A percentile compares a stretch with the other conserved stretches of the same genome.
These are phyloP conservation scores for Lecanosticta acicola DNA, from an alignment of 2,329 filamentous ascomycete genomes.

Conservation along the genomic window DNA sequence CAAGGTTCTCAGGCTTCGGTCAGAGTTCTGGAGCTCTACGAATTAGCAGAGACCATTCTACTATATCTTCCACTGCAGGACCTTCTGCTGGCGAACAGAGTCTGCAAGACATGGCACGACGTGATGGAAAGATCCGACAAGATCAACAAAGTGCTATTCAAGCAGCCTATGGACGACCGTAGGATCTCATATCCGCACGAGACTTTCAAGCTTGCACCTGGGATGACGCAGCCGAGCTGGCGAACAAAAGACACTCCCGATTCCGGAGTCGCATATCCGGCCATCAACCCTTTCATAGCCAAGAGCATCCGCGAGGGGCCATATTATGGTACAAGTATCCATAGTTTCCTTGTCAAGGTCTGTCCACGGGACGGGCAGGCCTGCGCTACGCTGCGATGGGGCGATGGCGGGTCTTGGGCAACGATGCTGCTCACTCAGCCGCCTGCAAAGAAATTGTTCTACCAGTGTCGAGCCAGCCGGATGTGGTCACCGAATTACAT, in stretches of 20 bases:
- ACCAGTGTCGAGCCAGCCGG: neutral
- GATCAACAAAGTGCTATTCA: neutral
- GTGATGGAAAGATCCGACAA: neutral
- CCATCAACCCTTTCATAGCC: neutral
- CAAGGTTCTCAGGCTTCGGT: neutral
- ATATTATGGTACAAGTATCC: neutral
- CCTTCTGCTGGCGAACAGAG: conserved; percentile 1
- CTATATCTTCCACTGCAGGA: conserved; percentile 1
- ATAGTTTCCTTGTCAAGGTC: neutral
- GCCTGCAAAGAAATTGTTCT: neutral
- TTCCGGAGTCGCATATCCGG: neutral
- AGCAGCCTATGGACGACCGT: neutral
- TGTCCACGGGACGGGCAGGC: too few relatives aligned
- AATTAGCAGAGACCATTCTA: conserved; percentile 1
- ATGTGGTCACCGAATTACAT: neutral
- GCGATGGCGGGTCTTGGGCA: neutral
- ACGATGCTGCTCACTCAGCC: neutral
- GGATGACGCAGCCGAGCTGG: neutral
- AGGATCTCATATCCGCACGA: neutral
- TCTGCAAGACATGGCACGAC: neutral
- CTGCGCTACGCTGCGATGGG: neutral
- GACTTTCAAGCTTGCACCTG: neutral
- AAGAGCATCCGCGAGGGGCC: neutral
- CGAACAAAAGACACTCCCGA: neutral
- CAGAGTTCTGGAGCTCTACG: neutral